These are phyloP conservation scores for Flaveria robusta DNA, from an alignment of 129 eudicot species.

Conservation along the genomic window DNA sequence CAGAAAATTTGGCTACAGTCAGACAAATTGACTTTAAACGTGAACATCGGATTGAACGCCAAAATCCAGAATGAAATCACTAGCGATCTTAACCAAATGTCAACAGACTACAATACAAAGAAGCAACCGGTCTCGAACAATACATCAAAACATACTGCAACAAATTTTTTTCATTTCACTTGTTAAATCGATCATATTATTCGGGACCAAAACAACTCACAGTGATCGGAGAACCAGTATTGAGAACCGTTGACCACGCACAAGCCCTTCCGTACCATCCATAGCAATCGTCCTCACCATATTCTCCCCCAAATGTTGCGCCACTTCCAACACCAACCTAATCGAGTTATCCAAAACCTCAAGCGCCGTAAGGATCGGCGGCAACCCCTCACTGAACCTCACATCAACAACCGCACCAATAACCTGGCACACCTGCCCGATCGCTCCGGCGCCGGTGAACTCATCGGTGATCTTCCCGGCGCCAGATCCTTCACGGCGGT, in stretches of 20 bases:
- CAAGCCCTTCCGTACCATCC: conserved; percentile 99
- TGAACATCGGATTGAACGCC: no score
- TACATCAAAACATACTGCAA: neutral
- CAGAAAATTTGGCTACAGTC: neutral
- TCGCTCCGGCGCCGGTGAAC: conserved; percentile 84
- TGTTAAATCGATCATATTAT: neutral
- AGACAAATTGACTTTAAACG: conserved; percentile 17
- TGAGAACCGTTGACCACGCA: conserved; percentile 80
- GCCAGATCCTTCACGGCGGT: conserved; percentile 11
- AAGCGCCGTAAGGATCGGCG: conserved; percentile 89
- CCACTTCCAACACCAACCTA: conserved; percentile 86
- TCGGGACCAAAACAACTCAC: conserved; percentile 41
- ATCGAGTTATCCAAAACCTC: conserved; percentile 84
- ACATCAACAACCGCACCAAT: conserved; percentile 99
- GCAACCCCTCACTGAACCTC: conserved; percentile 83
- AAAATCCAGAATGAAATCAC: neutral
- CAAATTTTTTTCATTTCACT: neutral
- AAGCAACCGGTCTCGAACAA: conserved; percentile 3
- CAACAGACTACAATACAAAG: neutral
- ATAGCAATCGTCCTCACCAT: conserved; percentile 96
- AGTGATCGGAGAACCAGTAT: conserved; percentile 97
- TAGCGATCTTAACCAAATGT: neutral
- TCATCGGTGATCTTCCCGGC: conserved; percentile 79
- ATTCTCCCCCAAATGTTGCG: conserved; percentile 93
- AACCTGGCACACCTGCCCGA: conserved; percentile 93